Evolutionary conservation across 305 asterid genomes (phyloP), one percentile per base, ranked within the genome.

Genomic region (Nicotiana rustica): DNA sequence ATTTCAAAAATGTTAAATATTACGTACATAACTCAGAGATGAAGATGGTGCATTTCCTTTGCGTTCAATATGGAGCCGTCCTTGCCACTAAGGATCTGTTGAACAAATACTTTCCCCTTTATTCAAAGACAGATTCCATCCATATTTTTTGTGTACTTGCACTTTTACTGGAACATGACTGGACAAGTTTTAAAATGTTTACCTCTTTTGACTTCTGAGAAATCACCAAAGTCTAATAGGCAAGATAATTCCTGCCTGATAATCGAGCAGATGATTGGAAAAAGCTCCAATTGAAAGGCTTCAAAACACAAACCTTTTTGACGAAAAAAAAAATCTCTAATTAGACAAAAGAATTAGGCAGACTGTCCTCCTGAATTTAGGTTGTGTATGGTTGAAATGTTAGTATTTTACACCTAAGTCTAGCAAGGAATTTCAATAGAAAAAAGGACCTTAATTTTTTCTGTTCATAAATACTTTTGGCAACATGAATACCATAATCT

Each of bases 41-140:
- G 47, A 41, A 41, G 47, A 7, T 41, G 47, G 10, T 41, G 47
- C 47, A 41, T 41, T 7, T 41, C 10, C 10, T 41, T 41, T 7
- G 47, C 47, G 47, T 41, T 41, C 47, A 41, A 52, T 52, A 13
- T 52, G 15, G 35, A 41, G 60, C 59, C 59, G 18, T 70, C 59
- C 18, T 41, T 70, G 57, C 56, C 36, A 41, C 19, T 70, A 41
- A 9, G 19, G 18, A 41, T 70, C 36, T 19, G 19, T 19, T 19
- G 59, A 41, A 19, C 59, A 18, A 70, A 3, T 21, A 44, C 2
- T 44, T 44, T 71, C 0, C 78, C 19, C 18, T 47, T 71, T 44
- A 17, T 47, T 47, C 38, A n/a, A 71, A 47, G 61, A 71, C 38
- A 47, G 78, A 71, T 71, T 47, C 61, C 25, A 71, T 6, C 49